phyloP scores from a whole-genome alignment of 202 grass and related monocot species.

The Carex arenaria region DNA sequence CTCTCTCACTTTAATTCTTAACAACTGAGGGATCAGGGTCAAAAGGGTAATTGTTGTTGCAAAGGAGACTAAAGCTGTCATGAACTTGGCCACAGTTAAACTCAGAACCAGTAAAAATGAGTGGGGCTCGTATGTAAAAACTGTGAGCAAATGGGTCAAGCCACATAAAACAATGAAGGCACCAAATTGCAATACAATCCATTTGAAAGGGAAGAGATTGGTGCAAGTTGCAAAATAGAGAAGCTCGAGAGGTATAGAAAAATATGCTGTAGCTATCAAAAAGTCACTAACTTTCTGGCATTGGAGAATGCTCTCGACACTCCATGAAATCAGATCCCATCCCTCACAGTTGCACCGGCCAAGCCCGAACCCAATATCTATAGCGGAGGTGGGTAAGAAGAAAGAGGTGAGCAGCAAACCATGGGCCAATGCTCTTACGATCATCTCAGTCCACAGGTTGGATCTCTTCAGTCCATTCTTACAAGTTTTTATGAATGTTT shows the following conservation, averaged over 20 bases:
- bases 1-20: slow-evolving; percentile 89
- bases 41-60: slow-evolving; percentile 79
- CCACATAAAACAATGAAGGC: slow-evolving; percentile 94
- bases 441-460: slow-evolving; percentile 32
- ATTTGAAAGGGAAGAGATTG: slow-evolving; percentile 90
- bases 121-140: slow-evolving; percentile 82
- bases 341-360: slow-evolving; percentile 57
- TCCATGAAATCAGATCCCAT: slow-evolving; percentile 39
- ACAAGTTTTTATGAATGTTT: background rate
- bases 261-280: slow-evolving; percentile 90
- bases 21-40: slow-evolving; percentile 82
- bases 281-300: slow-evolving; percentile 96
- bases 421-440: slow-evolving; percentile 56
- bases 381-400: slow-evolving; percentile 21
- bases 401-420: slow-evolving; percentile 38
- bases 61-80: slow-evolving; percentile 83
- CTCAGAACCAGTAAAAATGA: slow-evolving; percentile 75
- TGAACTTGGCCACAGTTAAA: slow-evolving; percentile 77
- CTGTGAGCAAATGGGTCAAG: slow-evolving; percentile 68
- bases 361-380: slow-evolving; percentile 42
- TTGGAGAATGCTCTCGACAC: slow-evolving; percentile 55
- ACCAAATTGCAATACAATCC: slow-evolving; percentile 88
- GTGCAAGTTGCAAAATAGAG: slow-evolving; percentile 89
- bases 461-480: slow-evolving; percentile 22
- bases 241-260: slow-evolving; percentile 93